Base-by-base conservation (phyloP, 441 rosid species). In the Euphorbia schlechtendalii region DNA sequence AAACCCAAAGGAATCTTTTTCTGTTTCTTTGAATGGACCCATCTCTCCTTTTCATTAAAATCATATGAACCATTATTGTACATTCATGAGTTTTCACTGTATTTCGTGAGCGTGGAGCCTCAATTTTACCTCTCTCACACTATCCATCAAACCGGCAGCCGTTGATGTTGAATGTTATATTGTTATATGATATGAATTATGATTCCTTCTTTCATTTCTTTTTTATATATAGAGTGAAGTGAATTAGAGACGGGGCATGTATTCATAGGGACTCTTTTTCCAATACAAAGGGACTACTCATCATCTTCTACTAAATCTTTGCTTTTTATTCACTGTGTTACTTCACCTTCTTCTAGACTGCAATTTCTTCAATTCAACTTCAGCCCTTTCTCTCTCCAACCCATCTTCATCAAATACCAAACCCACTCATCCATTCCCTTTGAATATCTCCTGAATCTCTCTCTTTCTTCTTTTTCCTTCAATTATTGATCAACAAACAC, bases 371-470 rank as follows among this genome's bases (percentile, higher is more conserved):
- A 3, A 38, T 10, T 30, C 38, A 30, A 14, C 24, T 13, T 59
- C 52, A 36, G 46, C 64, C 54, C 24, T 62, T 38, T 55, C 36
- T 18, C 51, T 54, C 22, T 30, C 36, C 15, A 18, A 21, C 28
- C 12, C 9, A 11, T n/a, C 30, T 12, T 10, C 24, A 30, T 30
- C 27, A 17, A 18, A 21, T 13, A 46, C 28, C 22, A 51, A 21
- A 14, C 11, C 25, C 71, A 67, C 61, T 52, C 12, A 21, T 18
- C 56, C 58, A 40, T 40, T 60, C 32, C 49, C 65, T 69, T 66
- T 62, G 76, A 74, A 75, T 73, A 71, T 79, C 76, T 73, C 69
- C 61, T 59, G 75, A 59, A 77, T 68, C 78, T 61, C 48, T 22
- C 10, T 28, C 14, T 21, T 25, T 59, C 9, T 41, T n/a, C n/a